Evolutionary conservation across 148 eudicot species (phyloP).

Genomic region (Dianthus caryophyllus): DNA sequence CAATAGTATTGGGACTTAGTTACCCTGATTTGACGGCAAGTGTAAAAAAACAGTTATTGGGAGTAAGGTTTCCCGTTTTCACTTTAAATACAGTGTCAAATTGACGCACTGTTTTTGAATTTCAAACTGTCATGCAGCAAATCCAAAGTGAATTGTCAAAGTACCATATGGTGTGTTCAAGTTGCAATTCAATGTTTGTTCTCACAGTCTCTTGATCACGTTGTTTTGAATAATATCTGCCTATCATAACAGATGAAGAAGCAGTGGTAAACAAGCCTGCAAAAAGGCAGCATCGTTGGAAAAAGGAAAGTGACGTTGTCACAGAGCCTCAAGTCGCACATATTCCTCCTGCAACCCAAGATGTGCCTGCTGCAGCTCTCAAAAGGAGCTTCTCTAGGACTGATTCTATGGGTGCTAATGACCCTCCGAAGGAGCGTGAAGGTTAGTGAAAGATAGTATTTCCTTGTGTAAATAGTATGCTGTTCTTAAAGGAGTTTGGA

Average conservation of each 20-base stretch:
- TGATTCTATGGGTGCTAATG: conserved; percentile 39
- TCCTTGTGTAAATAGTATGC: background rate
- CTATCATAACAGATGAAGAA: conserved; percentile 44
- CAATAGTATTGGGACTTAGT: background rate
- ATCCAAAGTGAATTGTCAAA: too few relatives aligned
- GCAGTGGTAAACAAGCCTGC: conserved; percentile 38
- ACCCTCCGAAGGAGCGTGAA: conserved; percentile 64
- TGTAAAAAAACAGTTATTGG: too few relatives aligned
- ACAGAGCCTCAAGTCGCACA: conserved; percentile 38
- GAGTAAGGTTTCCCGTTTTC: too few relatives aligned
- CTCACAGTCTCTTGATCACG: background rate
- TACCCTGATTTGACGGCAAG: too few relatives aligned
- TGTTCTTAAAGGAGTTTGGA: background rate
- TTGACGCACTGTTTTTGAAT: too few relatives aligned
- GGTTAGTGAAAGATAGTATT: conserved; percentile 44
- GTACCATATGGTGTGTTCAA: background rate
- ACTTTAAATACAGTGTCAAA: too few relatives aligned
- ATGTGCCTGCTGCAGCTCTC: conserved; percentile 22
- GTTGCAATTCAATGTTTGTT: background rate
- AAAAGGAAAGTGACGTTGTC: conserved; percentile 41
- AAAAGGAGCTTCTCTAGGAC: conserved; percentile 49
- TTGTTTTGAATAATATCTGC: background rate
- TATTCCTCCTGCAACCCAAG: conserved; percentile 33
- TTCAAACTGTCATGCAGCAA: too few relatives aligned
- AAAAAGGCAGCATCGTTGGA: conserved; percentile 83